Base-by-base conservation (phyloP, 1,139 yeast genomes). In the Geotrichum klebahnii region DNA sequence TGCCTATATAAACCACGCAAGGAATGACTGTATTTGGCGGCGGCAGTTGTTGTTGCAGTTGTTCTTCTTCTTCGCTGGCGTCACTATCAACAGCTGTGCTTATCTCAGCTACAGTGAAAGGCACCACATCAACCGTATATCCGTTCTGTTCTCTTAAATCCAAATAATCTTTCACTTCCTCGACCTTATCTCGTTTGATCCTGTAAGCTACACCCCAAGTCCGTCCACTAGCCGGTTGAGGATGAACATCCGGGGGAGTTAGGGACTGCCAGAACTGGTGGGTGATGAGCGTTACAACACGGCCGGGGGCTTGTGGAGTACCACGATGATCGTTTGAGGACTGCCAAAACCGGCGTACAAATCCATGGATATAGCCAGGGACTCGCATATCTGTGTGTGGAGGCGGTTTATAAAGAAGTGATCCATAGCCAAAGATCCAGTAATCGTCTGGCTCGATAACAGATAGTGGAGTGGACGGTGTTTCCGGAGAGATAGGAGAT, bases 381-480 rank as follows among this genome's bases (percentile, higher is more conserved):
- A 85, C 80, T 37, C 80, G 71, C 56, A 77, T 75, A 43, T 75
- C 76, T 17, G 77, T 74, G 53, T 80, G 79, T 20, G 95, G 92
- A 0, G 97, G 97, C 0, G 96, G 97, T 62, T 89, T 90, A 74
- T 84, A 90, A 23, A 90, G 81, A 49, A 90, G 72, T 0, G 96
- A 85, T 1, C 97, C 97, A 62, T 90, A 90, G 2, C 97, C 97
- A 23, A 89, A 82, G 16, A 90, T 77, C 95, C 96, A 89, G 55
- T 62, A 63, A 36, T 61, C 63, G 14, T 29, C 19, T 5, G 50
- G 39, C 14, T 32, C 44, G 10, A 19, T 3, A 6, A 16, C 17
- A 17, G 48, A 37, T 23, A 31, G 36, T 5, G 44, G 44, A 6
- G 44, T 40, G n/a, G 34, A n/a, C 5, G 44, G 44, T 5, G 44